Evolutionary conservation across 257 asterid genomes (phyloP).

Genomic region (Sherardia arvensis): DNA sequence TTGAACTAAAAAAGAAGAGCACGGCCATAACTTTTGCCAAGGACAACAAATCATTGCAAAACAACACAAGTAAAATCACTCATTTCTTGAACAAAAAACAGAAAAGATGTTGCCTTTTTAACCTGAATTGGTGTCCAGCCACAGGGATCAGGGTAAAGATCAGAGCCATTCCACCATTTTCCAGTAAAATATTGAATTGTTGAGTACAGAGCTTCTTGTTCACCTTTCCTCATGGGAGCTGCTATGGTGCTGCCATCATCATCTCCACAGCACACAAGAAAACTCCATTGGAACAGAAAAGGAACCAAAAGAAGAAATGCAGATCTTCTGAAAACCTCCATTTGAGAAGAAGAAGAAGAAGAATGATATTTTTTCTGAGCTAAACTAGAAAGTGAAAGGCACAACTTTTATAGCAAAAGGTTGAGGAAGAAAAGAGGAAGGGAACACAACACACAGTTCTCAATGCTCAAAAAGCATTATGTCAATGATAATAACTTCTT

Average conservation of each 20-base stretch:
- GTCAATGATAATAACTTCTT: conserved; percentile 26
- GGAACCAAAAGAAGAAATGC: conserved; percentile 18
- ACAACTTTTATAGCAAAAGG: conserved; percentile 40
- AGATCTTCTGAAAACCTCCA: conserved; percentile 27
- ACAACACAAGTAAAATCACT: not conserved
- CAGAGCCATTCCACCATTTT: conserved; percentile 97
- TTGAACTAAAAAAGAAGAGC: not conserved
- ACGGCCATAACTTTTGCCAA: not conserved
- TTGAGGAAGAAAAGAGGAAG: conserved; percentile 21
- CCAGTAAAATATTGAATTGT: conserved; percentile 92
- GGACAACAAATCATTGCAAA: not conserved
- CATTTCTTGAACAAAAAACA: not conserved
- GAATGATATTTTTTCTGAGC: not conserved
- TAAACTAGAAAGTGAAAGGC: not conserved
- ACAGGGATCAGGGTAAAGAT: conserved; percentile 99
- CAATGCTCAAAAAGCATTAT: conserved; percentile 32
- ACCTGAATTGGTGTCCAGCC: conserved; percentile 99
- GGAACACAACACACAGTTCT: conserved; percentile 29
- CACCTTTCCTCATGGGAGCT: conserved; percentile 66
- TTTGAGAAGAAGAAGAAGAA: conserved; percentile 17
- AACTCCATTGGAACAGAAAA: conserved; percentile 19
- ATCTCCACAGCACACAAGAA: conserved; percentile 43
- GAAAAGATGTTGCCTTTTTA: not conserved
- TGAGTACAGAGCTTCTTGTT: conserved; percentile 61
- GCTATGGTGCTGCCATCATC: conserved; percentile 21